Evolutionary conservation across 257 asterid species (phyloP), one percentile per base, ranked within the genome.

Genomic region (Solanum habrochaites): DNA sequence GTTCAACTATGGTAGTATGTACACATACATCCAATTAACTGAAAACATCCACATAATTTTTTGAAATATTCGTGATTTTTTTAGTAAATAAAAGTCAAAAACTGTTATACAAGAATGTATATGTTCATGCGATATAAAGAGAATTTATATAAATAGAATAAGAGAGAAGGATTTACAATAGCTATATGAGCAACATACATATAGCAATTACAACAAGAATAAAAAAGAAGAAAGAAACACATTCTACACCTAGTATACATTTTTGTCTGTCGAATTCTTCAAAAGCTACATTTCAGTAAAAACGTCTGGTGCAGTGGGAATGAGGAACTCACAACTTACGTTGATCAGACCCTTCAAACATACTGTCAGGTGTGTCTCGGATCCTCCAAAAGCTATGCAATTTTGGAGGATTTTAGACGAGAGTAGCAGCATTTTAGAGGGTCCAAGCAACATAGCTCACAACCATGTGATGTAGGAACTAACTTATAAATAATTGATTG

Each of bases 401-500:
- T 21, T 73, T 37, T 37, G 49, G 47, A 73, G 49, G 15, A 29
- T 21, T n/a, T 13, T 3, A 37, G 31, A 72, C 1, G 5, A 7
- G 8, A 10, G 49, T 37, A 35, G 49, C 29, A 21, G 31, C 29
- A 37, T 73, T 29, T 73, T 73, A 21, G 82, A 73, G 52, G 52
- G 82, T 73, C 52, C 82, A 37, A 73, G 20, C 52, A 21, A 21
- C 82, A 73, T 39, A 73, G 82, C 49, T 73, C 20, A 39, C 81
- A 72, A 72, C 81, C 49, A 27, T 83, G 11, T 31, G 75, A 15
- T 27, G 66, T 27, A 85, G 78, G 64, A 67, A 62, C 82, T 89
- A 89, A 42, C 87, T 31, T 86, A 66, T 86, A 84, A 83, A 87
- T 49, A 82, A 69, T 78, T 88, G 92, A 84, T 89, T 39, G 45